Conservation (phyloP, 1,139 yeast species). For the Zygosaccharomyces pseudobailii region DNA sequence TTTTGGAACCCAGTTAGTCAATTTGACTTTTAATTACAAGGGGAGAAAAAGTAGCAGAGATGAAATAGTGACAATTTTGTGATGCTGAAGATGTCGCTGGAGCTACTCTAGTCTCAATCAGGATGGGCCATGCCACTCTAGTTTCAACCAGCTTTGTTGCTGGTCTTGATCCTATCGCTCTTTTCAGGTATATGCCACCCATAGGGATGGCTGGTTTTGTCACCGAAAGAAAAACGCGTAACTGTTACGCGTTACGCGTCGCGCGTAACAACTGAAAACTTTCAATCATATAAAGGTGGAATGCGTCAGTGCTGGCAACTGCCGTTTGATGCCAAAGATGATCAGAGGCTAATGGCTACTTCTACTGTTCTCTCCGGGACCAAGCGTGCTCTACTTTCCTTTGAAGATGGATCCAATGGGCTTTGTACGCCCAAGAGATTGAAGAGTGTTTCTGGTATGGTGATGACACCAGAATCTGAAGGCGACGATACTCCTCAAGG, state of each 20-base stretch:
- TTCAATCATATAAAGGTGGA: neutral
- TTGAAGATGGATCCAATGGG: neutral
- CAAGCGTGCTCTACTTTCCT: neutral
- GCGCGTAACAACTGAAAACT: neutral
- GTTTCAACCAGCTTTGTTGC: neutral
- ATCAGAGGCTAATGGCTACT: neutral
- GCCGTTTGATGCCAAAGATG: neutral
- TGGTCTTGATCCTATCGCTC: neutral
- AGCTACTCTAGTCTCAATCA: too few relatives aligned
- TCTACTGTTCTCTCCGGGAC: constrained; percentile 1
- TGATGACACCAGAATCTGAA: constrained; percentile 1
- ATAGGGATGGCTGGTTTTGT: constrained; percentile 10
- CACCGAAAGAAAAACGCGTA: constrained; percentile 7
- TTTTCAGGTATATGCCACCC: neutral
- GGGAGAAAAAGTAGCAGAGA: too few relatives aligned
- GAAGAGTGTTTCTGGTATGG: neutral
- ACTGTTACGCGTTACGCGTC: neutral
- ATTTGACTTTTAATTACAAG: too few relatives aligned
- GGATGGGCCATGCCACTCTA: neutral
- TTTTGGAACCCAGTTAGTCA: too few relatives aligned
- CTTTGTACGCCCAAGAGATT: neutral
- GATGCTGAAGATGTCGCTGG: too few relatives aligned
- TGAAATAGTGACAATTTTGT: too few relatives aligned
- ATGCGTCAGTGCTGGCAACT: too few relatives aligned
- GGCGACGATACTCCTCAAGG: neutral